A percentile compares a stretch with the other conserved stretches of the same genome.
These are phyloP conservation scores for Graphium sp. DNA, from an alignment of 2,329 filamentous ascomycete genomes.

Conservation along the genomic window DNA sequence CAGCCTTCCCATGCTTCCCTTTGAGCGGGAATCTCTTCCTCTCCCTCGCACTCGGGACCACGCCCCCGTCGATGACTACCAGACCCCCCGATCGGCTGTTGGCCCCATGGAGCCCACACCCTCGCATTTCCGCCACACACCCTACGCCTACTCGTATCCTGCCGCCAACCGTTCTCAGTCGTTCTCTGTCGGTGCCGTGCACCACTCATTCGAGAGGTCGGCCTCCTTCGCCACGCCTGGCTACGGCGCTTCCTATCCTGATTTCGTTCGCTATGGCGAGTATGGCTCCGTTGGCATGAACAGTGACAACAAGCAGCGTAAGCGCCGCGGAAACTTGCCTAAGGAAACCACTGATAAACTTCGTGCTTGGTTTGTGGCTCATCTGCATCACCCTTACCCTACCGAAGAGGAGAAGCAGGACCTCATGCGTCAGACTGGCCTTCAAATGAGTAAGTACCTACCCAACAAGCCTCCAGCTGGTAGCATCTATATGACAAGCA, in stretches of 20 bases:
- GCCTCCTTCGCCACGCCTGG: constrained; percentile 22
- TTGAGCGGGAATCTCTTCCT: constrained; percentile 17
- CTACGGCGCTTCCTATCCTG: constrained; percentile 22
- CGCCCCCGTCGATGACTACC: constrained; percentile 17
- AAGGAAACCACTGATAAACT: constrained; percentile 77
- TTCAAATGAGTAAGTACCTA: constrained; percentile 55
- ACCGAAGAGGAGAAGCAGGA: constrained; percentile 78
- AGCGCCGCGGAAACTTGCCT: constrained; percentile 71
- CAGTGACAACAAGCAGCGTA: constrained; percentile 33
- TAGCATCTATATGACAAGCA: neutral
- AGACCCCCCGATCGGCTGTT: constrained; percentile 11
- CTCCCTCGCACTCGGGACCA: constrained; percentile 15
- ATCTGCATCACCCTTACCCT: constrained; percentile 69
- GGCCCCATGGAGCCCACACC: constrained; percentile 14
- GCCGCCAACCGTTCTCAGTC: constrained; percentile 28
- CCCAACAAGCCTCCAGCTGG: neutral
- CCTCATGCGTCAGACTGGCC: constrained; percentile 56
- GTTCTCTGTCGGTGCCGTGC: constrained; percentile 22
- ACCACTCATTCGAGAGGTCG: constrained; percentile 8
- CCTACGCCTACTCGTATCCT: constrained; percentile 16
- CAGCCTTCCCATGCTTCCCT: constrained; percentile 17
- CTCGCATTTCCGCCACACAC: constrained; percentile 14
- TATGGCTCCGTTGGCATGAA: constrained; percentile 17
- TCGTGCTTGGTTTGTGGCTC: constrained; percentile 62
- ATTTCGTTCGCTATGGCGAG: constrained; percentile 24